Percentiles rank a stretch among this genome's conserved stretches.
phyloP scores from a whole-genome alignment of 345 rosid species.

The Corymbia maculata region DNA sequence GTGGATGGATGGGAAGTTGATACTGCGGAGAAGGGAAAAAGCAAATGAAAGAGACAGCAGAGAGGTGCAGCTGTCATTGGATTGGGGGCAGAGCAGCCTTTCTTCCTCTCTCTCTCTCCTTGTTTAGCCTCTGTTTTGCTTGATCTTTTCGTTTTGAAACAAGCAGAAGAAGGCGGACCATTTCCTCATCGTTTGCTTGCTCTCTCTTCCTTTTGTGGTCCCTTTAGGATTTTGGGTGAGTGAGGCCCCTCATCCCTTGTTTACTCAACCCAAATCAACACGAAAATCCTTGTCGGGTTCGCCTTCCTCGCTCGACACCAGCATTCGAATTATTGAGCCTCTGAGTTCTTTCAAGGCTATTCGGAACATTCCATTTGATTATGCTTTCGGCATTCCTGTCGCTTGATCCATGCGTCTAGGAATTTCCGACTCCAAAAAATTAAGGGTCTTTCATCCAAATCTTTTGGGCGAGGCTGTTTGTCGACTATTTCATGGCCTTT shows the following conservation, averaged over 20 bases:
- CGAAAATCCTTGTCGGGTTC: background rate
- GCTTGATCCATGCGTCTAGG: accelerated
- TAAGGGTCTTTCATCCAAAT: background rate
- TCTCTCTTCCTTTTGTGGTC: background rate
- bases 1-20: background rate
- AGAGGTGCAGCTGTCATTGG: background rate
- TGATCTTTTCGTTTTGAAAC: background rate
- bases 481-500: background rate
- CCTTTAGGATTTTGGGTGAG: background rate
- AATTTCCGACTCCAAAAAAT: background rate
- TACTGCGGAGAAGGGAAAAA: background rate
- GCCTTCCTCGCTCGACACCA: background rate
- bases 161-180: background rate
- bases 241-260: background rate
- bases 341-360: background rate
- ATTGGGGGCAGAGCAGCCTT: background rate
- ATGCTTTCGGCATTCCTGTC: background rate
- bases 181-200: background rate
- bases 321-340: background rate
- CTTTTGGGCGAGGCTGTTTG: accelerated
- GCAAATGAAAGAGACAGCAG: background rate
- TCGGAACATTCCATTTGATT: background rate
- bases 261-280: background rate
- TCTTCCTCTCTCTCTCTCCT: background rate
- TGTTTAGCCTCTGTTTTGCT: background rate